These are phyloP conservation scores for Ceratocystis papillata DNA, from an alignment of 2,329 filamentous ascomycete genomes.

Conservation along the genomic window DNA sequence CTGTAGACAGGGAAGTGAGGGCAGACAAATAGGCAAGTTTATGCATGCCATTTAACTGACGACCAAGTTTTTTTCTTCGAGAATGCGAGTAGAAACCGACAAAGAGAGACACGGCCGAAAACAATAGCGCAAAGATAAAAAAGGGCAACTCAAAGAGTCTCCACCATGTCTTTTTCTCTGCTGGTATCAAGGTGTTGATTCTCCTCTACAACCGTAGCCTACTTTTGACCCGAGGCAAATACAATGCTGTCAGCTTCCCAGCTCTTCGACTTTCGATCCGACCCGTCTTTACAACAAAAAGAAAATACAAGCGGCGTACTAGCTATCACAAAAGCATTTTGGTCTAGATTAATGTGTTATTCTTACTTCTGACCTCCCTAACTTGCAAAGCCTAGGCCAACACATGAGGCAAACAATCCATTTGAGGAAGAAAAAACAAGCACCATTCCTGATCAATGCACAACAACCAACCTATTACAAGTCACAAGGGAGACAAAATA, in stretches of 20 bases:
- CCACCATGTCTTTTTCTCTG: neutral
- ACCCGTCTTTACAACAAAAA: too few relatives aligned
- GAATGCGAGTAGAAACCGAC: conserved; percentile 5
- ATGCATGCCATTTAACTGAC: neutral
- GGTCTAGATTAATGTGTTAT: too few relatives aligned
- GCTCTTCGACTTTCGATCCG: too few relatives aligned
- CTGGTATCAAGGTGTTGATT: too few relatives aligned
- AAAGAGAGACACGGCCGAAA: neutral
- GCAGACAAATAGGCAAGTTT: neutral
- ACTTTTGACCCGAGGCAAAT: too few relatives aligned
- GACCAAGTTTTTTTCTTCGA: neutral
- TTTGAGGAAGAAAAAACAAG: neutral
- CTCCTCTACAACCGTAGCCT: too few relatives aligned
- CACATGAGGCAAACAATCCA: too few relatives aligned
- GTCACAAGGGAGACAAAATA: neutral
- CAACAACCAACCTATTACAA: neutral
- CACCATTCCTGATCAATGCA: neutral
- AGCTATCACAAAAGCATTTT: too few relatives aligned
- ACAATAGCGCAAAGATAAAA: neutral
- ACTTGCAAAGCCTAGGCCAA: too few relatives aligned
- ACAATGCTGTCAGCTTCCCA: too few relatives aligned
- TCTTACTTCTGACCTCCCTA: too few relatives aligned
- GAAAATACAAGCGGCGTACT: too few relatives aligned
- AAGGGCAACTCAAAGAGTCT: neutral
- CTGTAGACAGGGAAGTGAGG: neutral